phyloP scores from a whole-genome alignment of 495 filamentous ascomycete genomes.

The Penicillium goetzii region DNA sequence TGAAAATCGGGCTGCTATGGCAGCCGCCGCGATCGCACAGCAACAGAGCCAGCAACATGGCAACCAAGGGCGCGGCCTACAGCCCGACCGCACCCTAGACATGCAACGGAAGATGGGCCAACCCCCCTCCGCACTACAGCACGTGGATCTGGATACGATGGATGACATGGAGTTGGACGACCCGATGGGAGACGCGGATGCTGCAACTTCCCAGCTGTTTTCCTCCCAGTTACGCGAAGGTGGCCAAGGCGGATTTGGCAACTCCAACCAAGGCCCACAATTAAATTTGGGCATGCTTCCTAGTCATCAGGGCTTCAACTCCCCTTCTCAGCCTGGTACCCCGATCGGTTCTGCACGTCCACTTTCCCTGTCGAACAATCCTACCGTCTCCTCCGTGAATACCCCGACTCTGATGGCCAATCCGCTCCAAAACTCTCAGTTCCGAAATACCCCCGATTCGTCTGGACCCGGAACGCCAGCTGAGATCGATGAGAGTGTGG shows the following conservation, averaged over 20 bases:
- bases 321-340: conserved; percentile 78
- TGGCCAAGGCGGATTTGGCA: conserved; percentile 68
- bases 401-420: conserved; percentile 81
- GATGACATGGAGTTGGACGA: conserved; percentile 99
- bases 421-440: conserved; percentile 65
- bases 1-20: conserved; percentile 60
- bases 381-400: conserved; percentile 96
- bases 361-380: conserved; percentile 81
- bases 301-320: conserved; percentile 76
- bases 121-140: conserved; percentile 44
- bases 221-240: conserved; percentile 55
- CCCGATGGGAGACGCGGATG: conserved; percentile 65
- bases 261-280: conserved; percentile 68
- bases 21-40: conserved; percentile 58
- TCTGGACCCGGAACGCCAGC: conserved; percentile 75
- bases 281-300: conserved; percentile 75
- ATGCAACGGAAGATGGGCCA: conserved; percentile 52
- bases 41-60: conserved; percentile 57
- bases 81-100: conserved; percentile 46
- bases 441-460: conserved; percentile 70
- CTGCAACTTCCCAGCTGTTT: conserved; percentile 64
- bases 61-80: conserved; percentile 45
- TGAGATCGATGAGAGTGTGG: conserved; percentile 63
- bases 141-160: conserved; percentile 78
- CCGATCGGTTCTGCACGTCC: conserved; percentile 71